Percentiles rank a stretch among this genome's conserved stretches.
Conservation (phyloP, 768 basidiomycete genomes). For the Boletus subparvulus region DNA sequence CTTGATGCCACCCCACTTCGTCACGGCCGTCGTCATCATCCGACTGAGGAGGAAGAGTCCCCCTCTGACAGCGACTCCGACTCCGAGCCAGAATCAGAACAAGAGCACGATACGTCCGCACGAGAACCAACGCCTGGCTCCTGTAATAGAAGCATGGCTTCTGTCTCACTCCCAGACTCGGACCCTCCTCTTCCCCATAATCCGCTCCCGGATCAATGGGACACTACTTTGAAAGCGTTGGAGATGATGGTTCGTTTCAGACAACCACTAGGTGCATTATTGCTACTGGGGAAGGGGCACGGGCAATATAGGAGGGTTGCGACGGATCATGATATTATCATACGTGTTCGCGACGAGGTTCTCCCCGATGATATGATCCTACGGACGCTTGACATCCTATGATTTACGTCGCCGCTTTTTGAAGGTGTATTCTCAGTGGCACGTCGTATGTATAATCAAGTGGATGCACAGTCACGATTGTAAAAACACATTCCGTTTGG, state of each 20-base stretch:
- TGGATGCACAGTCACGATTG: no score
- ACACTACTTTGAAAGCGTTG: background rate
- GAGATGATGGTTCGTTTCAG: slow-evolving; percentile 12
- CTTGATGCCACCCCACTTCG: background rate
- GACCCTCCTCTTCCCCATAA: background rate
- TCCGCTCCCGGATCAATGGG: background rate
- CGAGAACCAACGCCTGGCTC: background rate
- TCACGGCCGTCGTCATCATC: background rate
- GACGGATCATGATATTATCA: slow-evolving; percentile 7
- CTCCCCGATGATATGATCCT: slow-evolving; percentile 8
- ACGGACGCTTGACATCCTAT: slow-evolving; percentile 6
- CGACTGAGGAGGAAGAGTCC: background rate
- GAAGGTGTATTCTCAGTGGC: background rate
- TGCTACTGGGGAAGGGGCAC: slow-evolving; percentile 5
- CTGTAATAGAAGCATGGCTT: background rate
- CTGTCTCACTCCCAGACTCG: background rate
- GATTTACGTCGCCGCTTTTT: background rate
- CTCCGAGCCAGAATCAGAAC: background rate
- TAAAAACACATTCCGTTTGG: no score
- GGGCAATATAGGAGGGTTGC: slow-evolving; percentile 17
- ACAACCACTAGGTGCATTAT: slow-evolving; percentile 13
- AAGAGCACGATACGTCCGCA: background rate
- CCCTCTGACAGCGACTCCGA: background rate
- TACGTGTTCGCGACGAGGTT: slow-evolving; percentile 5
- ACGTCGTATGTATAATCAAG: no score